phyloP scores from a whole-genome alignment of 2,329 filamentous ascomycete genomes.

The Mycosphaerella sp. region DNA sequence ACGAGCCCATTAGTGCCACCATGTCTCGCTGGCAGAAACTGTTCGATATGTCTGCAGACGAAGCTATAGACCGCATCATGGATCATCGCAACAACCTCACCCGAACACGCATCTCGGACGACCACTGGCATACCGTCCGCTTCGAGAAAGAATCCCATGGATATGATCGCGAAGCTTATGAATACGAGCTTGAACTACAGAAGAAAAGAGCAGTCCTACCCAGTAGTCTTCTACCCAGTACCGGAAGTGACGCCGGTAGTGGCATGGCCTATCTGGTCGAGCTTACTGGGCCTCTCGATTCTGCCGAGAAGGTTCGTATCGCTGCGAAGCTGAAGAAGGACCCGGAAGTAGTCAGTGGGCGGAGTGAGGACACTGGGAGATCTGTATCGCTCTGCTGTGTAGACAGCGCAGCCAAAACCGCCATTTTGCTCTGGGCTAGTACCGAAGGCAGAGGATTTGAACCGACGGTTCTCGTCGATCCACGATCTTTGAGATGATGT shows the following conservation, averaged over 20 bases:
- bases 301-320: slow-evolving; percentile 26
- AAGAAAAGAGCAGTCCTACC: slow-evolving; percentile 26
- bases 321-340: slow-evolving; percentile 25
- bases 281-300: slow-evolving; percentile 28
- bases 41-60: slow-evolving; percentile 32
- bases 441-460: slow-evolving; percentile 22
- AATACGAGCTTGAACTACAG: slow-evolving; percentile 33
- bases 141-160: slow-evolving; percentile 32
- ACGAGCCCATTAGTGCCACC: slow-evolving; percentile 25
- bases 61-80: slow-evolving; percentile 33
- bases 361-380: slow-evolving; percentile 25
- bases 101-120: slow-evolving; percentile 33
- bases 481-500: slow-evolving; percentile 19
- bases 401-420: slow-evolving; percentile 25
- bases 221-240: slow-evolving; percentile 19
- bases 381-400: slow-evolving; percentile 30
- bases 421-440: slow-evolving; percentile 23
- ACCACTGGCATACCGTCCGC: slow-evolving; percentile 34
- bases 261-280: slow-evolving; percentile 29
- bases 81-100: slow-evolving; percentile 33
- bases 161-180: slow-evolving; percentile 39
- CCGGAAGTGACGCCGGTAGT: slow-evolving; percentile 14
- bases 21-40: slow-evolving; percentile 34
- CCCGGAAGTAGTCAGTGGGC: slow-evolving; percentile 25
- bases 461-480: slow-evolving; percentile 26